Base-by-base conservation (phyloP, 148 eudicot species). In the Pharnaceum exiguum region DNA sequence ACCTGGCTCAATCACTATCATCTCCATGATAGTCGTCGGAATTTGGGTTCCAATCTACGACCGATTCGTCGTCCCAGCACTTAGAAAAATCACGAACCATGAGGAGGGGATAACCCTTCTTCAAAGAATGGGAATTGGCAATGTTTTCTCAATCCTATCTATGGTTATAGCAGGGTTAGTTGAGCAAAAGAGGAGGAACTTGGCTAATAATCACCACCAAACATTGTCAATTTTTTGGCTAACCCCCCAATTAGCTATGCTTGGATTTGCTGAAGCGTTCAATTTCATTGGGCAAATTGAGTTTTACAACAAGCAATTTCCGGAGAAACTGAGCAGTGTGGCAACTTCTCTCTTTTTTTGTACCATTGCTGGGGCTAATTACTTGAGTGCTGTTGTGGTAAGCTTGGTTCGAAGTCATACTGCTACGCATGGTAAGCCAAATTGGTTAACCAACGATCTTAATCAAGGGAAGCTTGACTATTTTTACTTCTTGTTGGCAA, bases 251-350 rank as follows among this genome's bases (percentile, higher is more conserved):
- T 25, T 66, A 10, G 68, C 55, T 5, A 42, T 77, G 1, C 39
- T 43, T 3, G 82, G 82, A 2, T 47, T 69, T 7, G 68, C 82
- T 0, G 72, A 77, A 59, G 78, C 75, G 30, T 70, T 77, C 23
- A 35, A 31, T 1, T 26, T 49, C 0, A 59, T 74, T 1, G 78
- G 70, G 1, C 53, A 56, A 26, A 7, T 61, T 0, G 78, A 77
- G 36, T 73, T 73, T n/a, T 66, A 19, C 50, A 65, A 73, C 59
- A 74, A 62, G 48, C 72, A 77, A 51, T 54, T 70, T 23, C 82
- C 82, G 0, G 82, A 77, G 53, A 77, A 70, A 56, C 73, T 77
- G 82, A 78, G 75, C 60, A 70, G 73, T 38, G 36, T 74, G 7
- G 69, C 57, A 5, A 69, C 60, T 5, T 58, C 78, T 10, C 37